Conservation (phyloP, 2,329 filamentous ascomycete species). For the Coniochaeta sp. region DNA sequence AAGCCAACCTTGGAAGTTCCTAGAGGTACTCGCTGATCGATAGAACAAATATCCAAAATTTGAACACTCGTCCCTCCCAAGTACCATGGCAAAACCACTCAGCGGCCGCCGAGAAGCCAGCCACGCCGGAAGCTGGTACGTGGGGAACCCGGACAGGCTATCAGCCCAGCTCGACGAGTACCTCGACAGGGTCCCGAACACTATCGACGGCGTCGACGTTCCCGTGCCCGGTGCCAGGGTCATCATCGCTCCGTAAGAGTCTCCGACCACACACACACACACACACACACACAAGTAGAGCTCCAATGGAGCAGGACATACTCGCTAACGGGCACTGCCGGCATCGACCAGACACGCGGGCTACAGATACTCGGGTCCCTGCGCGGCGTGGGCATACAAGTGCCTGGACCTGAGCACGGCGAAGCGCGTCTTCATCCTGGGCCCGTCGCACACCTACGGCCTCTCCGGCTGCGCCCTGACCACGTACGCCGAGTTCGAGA, state of each 20-base stretch:
- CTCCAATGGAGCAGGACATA: conserved; percentile 8
- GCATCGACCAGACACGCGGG: conserved; percentile 68
- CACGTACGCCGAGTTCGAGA: conserved; percentile 61
- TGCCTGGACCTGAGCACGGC: conserved; percentile 67
- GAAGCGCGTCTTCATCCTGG: conserved; percentile 86
- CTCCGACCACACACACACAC: too few relatives aligned
- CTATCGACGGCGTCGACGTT: conserved; percentile 50
- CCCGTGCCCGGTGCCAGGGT: conserved; percentile 71
- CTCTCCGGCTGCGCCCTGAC: conserved; percentile 72
- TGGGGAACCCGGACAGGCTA: conserved; percentile 51
- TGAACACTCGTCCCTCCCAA: too few relatives aligned
- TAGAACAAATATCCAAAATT: too few relatives aligned
- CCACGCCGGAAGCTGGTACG: conserved; percentile 89
- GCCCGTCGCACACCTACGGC: conserved; percentile 84
- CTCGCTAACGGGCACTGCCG: conserved; percentile 3
- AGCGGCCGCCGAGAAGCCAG: conserved; percentile 43
- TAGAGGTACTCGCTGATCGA: too few relatives aligned
- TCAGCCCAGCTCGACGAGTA: conserved; percentile 64
- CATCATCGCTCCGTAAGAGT: conserved; percentile 82
- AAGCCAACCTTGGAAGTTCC: too few relatives aligned
- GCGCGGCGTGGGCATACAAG: conserved; percentile 93
- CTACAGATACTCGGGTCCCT: conserved; percentile 84
- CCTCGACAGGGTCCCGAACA: conserved; percentile 62
- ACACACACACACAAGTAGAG: too few relatives aligned
- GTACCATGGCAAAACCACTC: conserved; percentile 1